Conservation (phyloP, 1,284 basidiomycete species). For the Sanghuangporus sanghuang region DNA sequence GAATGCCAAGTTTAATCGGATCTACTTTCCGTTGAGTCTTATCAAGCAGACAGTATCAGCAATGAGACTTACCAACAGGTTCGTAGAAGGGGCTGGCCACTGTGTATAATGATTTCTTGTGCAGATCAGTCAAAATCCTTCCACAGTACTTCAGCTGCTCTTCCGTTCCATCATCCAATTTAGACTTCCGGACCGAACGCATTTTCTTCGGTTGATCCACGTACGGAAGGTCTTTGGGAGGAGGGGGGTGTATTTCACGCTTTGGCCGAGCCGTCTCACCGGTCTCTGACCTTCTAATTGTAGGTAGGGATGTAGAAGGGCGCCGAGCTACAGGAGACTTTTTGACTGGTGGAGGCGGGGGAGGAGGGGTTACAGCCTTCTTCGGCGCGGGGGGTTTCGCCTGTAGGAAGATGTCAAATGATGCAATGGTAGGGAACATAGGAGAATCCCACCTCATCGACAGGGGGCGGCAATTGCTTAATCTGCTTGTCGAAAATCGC, state of each 20-base stretch:
- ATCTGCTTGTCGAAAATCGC: constrained; percentile 86
- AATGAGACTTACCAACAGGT: constrained; percentile 68
- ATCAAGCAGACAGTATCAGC: not conserved
- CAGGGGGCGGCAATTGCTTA: constrained; percentile 71
- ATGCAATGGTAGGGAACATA: not conserved
- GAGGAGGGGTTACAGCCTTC: constrained; percentile 30
- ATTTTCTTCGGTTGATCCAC: constrained; percentile 69
- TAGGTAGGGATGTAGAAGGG: constrained; percentile 71
- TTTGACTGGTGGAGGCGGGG: constrained; percentile 36
- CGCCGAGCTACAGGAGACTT: constrained; percentile 52
- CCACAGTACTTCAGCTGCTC: constrained; percentile 86
- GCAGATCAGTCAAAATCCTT: constrained; percentile 73
- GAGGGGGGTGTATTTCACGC: constrained; percentile 94
- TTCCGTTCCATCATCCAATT: constrained; percentile 57
- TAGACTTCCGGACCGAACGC: constrained; percentile 54
- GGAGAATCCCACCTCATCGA: constrained; percentile 48
- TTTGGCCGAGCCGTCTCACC: constrained; percentile 76
- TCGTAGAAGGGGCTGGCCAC: constrained; percentile 88
- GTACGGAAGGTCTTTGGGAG: constrained; percentile 88
- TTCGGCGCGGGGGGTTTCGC: constrained; percentile 40
- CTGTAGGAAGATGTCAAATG: constrained; percentile 23
- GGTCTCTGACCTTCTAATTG: constrained; percentile 63
- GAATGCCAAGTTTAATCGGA: constrained; percentile 75
- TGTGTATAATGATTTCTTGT: constrained; percentile 73
- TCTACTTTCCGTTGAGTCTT: constrained; percentile 37